A percentile compares a stretch with the other conserved stretches of the same genome.
Evolutionary conservation across 2,329 filamentous ascomycete genomes (phyloP).

Genomic region (Erysiphe neolycopersici): DNA sequence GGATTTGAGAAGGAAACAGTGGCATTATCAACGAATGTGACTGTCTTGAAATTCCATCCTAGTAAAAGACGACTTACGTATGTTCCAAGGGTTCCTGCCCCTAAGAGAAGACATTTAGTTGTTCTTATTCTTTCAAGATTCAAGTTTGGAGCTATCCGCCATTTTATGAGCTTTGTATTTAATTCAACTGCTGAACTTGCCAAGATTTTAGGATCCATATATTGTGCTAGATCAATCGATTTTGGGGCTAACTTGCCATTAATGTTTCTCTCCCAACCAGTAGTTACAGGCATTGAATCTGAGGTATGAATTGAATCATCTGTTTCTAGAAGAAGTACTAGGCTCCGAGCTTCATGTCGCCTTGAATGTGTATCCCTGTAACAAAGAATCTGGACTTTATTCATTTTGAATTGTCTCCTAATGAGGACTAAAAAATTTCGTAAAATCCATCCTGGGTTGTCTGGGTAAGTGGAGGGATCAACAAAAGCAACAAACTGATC

Average conservation of each 20-base stretch:
- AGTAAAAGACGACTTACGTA: slow-evolving; percentile 82
- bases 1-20: slow-evolving; percentile 89
- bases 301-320: slow-evolving; percentile 8
- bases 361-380: slow-evolving; percentile 62
- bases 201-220: slow-evolving; percentile 70
- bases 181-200: slow-evolving; percentile 89
- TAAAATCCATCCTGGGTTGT: slow-evolving; percentile 77
- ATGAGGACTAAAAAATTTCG: slow-evolving; percentile 71
- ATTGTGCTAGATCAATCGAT: slow-evolving; percentile 61
- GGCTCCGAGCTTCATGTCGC: slow-evolving; percentile 56
- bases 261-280: slow-evolving; percentile 77
- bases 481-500: slow-evolving; percentile 70
- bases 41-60: slow-evolving; percentile 86
- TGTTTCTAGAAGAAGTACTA: slow-evolving; percentile 31
- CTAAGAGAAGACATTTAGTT: slow-evolving; percentile 71
- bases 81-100: slow-evolving; percentile 76
- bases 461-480: slow-evolving; percentile 72
- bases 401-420: slow-evolving; percentile 52
- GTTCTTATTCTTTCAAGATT: slow-evolving; percentile 72
- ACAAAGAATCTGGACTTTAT: slow-evolving; percentile 59
- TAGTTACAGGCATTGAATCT: slow-evolving; percentile 54
- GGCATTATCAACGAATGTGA: slow-evolving; percentile 89
- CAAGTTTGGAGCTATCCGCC: slow-evolving; percentile 74
- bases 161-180: slow-evolving; percentile 96
- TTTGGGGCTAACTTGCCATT: slow-evolving; percentile 53